Evolutionary conservation across 768 basidiomycete species (phyloP).

Genomic region (Psilocybe subaeruginosa): DNA sequence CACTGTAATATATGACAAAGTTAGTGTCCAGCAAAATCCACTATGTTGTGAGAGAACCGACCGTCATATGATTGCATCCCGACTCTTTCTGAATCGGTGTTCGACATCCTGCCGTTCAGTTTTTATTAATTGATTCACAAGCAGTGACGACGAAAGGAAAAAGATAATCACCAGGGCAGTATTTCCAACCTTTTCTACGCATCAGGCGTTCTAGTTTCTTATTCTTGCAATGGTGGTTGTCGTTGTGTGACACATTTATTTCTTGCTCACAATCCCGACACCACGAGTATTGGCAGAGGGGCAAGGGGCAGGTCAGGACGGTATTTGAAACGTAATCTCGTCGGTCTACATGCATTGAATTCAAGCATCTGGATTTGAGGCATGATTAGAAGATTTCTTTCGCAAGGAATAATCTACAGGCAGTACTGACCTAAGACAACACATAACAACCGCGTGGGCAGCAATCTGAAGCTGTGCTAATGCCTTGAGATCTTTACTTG

Average conservation of each 20-base stretch:
- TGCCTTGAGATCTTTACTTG: slow-evolving; percentile 10
- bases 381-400: too few species aligned
- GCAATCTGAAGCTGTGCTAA: slow-evolving; percentile 20
- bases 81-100: slow-evolving; percentile 50
- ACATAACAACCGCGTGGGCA: slow-evolving; percentile 11
- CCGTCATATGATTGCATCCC: slow-evolving; percentile 66
- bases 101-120: slow-evolving; percentile 36
- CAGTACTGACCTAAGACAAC: slow-evolving; percentile 17
- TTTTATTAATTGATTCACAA: not conserved
- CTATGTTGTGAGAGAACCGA: slow-evolving; percentile 27
- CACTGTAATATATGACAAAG: slow-evolving; percentile 35
- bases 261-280: slow-evolving; percentile 26
- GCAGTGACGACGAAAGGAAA: not conserved
- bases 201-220: slow-evolving; percentile 27
- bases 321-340: slow-evolving; percentile 21
- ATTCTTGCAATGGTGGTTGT: slow-evolving; percentile 26
- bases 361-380: not conserved
- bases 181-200: slow-evolving; percentile 29
- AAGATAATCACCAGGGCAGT: slow-evolving; percentile 51
- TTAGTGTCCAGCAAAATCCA: not conserved
- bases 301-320: slow-evolving; percentile 26
- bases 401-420: too few species aligned
- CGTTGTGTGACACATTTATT: slow-evolving; percentile 9
- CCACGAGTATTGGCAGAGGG: slow-evolving; percentile 24
- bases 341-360: slow-evolving; percentile 25